Base-by-base conservation (phyloP, 2,329 filamentous ascomycete genomes). In the Leptodontidium sp. region DNA sequence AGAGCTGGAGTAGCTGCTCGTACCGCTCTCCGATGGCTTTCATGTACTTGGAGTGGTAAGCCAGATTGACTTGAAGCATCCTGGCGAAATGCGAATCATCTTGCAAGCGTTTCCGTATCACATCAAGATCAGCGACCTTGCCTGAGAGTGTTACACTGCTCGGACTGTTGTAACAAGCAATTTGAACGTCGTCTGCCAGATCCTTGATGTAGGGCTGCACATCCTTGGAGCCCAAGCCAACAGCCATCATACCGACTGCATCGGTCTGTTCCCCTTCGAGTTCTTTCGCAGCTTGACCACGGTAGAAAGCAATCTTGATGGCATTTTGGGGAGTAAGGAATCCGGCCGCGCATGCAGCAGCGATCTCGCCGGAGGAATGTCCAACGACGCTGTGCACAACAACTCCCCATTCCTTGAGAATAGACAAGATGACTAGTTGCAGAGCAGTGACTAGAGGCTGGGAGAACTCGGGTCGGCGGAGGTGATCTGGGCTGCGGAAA, bases 311-410 rank as follows among this genome's bases (percentile, higher is more conserved):
- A 9, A 83, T 78, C 0, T 79, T 77, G 76, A 78, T 73, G 15
- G 80, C 80, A 35, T 77, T 72, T 4, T 73, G 66, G 11, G 71
- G 70, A 21, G 71, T 74, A 0, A 82, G 49, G 24, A 74, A 74
- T 2, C 78, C 79, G 0, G 79, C 73, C 0, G 81, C 77, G 61
- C 82, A 84, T 0, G 83, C 82, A 2, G 83, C 83, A 1, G 75
- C 82, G 38, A 85, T 84, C 67, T 85, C 83, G 17, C 83, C 83
- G 47, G 77, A 79, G 1, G 81, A 84, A 71, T 85, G 83, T 2
- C 83, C 81, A 4, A 79, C 75, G 0, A 84, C 82, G 1, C 75
- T 78, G 0, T 70, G 61, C 0, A 82, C 80, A 4, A 67, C 71
- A 26, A 85, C 74, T 1, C 78, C 79, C 78, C 80, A 84, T 1